Percentiles rank a stretch among this genome's conserved stretches.
Conservation (phyloP, 768 basidiomycete species). For the Lactarius pseudohatsudake region DNA sequence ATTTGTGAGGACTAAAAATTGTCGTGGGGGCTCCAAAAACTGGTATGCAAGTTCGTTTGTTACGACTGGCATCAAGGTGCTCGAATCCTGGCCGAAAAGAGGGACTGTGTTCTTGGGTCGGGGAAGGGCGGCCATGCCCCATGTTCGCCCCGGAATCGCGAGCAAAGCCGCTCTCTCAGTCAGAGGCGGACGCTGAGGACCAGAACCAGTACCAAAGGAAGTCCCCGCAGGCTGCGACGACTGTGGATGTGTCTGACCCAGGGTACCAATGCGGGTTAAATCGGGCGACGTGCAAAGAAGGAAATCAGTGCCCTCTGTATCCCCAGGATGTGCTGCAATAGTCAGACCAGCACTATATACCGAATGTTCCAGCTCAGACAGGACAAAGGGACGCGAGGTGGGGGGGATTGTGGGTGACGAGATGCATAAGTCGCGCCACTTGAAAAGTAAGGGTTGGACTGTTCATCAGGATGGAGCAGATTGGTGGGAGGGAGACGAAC, state of each 20-base stretch:
- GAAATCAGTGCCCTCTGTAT: slow-evolving; percentile 71
- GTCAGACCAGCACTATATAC: slow-evolving; percentile 67
- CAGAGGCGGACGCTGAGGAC: slow-evolving; percentile 57
- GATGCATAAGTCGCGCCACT: slow-evolving; percentile 47
- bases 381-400: slow-evolving; percentile 55
- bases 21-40: slow-evolving; percentile 67
- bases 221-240: slow-evolving; percentile 41
- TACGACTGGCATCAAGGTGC: slow-evolving; percentile 49
- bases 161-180: slow-evolving; percentile 77
- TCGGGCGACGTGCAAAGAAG: slow-evolving; percentile 76
- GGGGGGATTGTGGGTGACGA: slow-evolving; percentile 46
- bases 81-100: slow-evolving; percentile 34
- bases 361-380: slow-evolving; percentile 58
- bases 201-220: slow-evolving; percentile 38
- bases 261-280: slow-evolving; percentile 64
- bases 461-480: slow-evolving; percentile 75
- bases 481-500: slow-evolving; percentile 77
- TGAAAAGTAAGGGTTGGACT: slow-evolving; percentile 51
- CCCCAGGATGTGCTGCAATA: slow-evolving; percentile 71
- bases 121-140: slow-evolving; percentile 71
- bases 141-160: slow-evolving; percentile 79
- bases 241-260: slow-evolving; percentile 61
- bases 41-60: slow-evolving; percentile 84
- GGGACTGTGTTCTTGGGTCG: slow-evolving; percentile 37
- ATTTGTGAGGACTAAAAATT: slow-evolving; percentile 88